Evolutionary conservation across 352 stramenopile species (phyloP).

Genomic region (Phytophthora litchii): DNA sequence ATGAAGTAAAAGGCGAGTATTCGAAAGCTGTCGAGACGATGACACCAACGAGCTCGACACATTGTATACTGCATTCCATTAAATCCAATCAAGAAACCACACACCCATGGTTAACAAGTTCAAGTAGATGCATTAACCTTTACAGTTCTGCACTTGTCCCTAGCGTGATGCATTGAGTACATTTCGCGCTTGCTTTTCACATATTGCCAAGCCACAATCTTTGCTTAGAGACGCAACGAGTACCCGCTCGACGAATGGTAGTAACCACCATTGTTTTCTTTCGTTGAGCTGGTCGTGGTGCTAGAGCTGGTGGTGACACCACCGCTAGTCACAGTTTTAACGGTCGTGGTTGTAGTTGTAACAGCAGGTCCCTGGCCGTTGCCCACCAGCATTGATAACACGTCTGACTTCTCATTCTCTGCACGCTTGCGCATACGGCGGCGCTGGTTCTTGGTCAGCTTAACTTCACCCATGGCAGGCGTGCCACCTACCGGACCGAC

Average conservation of each 20-base stretch:
- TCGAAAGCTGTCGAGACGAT: too few relatives aligned
- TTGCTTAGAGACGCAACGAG: conserved; percentile 59
- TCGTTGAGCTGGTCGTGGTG: conserved; percentile 34
- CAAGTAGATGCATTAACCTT: conserved; percentile 5
- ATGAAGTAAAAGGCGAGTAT: background rate
- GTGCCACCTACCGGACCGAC: conserved; percentile 44
- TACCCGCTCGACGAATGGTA: conserved; percentile 76
- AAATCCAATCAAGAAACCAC: too few relatives aligned
- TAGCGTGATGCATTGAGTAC: conserved; percentile 9
- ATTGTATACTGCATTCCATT: too few relatives aligned
- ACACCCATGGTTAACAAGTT: background rate
- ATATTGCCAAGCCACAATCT: conserved; percentile 2
- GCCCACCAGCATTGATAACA: conserved; percentile 67
- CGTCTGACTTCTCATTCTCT: conserved; percentile 76
- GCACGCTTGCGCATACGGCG: conserved; percentile 79
- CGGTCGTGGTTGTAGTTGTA: conserved; percentile 32
- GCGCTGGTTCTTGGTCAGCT: conserved; percentile 84
- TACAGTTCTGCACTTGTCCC: conserved; percentile 20
- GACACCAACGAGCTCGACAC: too few relatives aligned
- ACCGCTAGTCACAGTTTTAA: conserved; percentile 26
- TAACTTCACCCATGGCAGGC: conserved; percentile 39
- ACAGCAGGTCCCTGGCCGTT: conserved; percentile 10
- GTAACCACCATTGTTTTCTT: conserved; percentile 43
- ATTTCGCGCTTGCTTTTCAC: conserved; percentile 8
- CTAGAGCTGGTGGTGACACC: conserved; percentile 17